Base-by-base conservation (phyloP, 805 yeast species). In the Pichia manshurica region DNA sequence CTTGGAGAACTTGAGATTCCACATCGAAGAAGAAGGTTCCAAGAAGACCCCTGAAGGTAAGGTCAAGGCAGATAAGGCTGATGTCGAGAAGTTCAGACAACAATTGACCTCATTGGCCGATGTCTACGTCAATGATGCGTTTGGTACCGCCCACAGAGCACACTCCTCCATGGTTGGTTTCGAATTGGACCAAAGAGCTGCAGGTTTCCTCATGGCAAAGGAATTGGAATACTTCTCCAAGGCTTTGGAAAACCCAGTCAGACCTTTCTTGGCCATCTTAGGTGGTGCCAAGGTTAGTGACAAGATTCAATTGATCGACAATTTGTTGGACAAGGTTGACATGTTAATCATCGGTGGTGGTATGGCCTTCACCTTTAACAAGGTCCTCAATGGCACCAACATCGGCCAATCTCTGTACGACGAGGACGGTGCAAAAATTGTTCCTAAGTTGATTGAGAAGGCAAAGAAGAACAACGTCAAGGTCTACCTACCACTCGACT, bases 271-370 rank as follows among this genome's bases (percentile, higher is more conserved):
- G 67, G 99, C 99, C 61, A 93, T 93, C 69, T 81, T 93, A 60
- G 99, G 99, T 71, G 99, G 99, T 77, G 99, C 99, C 65, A 93
- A 93, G 82, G 98, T 93, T 59, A 85, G 96, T 58, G 99, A 93
- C 75, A 93, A 93, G 84, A 93, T 93, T 67, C 97, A 88, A 78
- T 82, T 93, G 74, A 93, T 93, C 66, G 98, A 93, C 77, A 93
- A 90, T 82, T 77, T 82, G 72, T 80, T 91, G 65, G 93, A 91
- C 79, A 93, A 93, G 82, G 98, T 93, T 65, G 85, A 93, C 74
- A 73, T 83, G 56, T 78, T 93, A 69, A 88, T 93, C 74, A 82
- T 93, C 65, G 98, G 99, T 70, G 99, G 99, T 77, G 99, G 99
- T 76, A 93, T 93, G 99, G 93, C 99, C 53, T 93, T 91, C 85